phyloP scores from a whole-genome alignment of 805 yeast genomes.

The Kuraishia hungarica region DNA sequence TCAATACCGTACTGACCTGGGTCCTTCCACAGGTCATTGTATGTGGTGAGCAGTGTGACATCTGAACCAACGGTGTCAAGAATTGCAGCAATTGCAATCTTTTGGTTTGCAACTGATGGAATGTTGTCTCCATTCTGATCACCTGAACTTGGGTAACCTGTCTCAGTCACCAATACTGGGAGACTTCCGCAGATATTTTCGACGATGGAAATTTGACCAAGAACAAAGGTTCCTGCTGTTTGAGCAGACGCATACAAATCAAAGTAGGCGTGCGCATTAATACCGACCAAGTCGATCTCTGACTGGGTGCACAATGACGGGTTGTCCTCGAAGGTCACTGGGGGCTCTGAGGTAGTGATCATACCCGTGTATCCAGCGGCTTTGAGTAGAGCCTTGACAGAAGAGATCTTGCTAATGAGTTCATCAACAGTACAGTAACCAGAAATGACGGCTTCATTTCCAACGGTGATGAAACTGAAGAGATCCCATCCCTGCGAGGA shows the following conservation, averaged over 20 bases:
- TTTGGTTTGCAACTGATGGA: constrained; percentile 66
- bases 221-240: constrained; percentile 63
- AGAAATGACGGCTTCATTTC: constrained; percentile 77
- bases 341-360: constrained; percentile 85
- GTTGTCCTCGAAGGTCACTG: constrained; percentile 55
- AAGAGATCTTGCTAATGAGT: constrained; percentile 54
- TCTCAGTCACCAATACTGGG: constrained; percentile 64
- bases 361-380: constrained; percentile 71
- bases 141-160: constrained; percentile 85
- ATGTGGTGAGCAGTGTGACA: constrained; percentile 71
- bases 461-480: constrained; percentile 73
- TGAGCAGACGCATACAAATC: constrained; percentile 52
- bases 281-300: constrained; percentile 74
- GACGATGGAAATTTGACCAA: constrained; percentile 51
- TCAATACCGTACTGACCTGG: constrained; percentile 84
- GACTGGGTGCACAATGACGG: constrained; percentile 64
- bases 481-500: constrained; percentile 54
- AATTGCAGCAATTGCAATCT: constrained; percentile 56
- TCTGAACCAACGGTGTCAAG: constrained; percentile 49
- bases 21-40: constrained; percentile 76
- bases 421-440: constrained; percentile 53
- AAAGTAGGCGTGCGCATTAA: constrained; percentile 84
- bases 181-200: constrained; percentile 46
- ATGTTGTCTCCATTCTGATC: constrained; percentile 60
- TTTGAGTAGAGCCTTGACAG: constrained; percentile 49